Evolutionary conservation across 225 moss, liverwort and hornwort species (phyloP), one percentile per base, ranked within the genome.

Genomic region (Physcomitrellopsis africana): DNA sequence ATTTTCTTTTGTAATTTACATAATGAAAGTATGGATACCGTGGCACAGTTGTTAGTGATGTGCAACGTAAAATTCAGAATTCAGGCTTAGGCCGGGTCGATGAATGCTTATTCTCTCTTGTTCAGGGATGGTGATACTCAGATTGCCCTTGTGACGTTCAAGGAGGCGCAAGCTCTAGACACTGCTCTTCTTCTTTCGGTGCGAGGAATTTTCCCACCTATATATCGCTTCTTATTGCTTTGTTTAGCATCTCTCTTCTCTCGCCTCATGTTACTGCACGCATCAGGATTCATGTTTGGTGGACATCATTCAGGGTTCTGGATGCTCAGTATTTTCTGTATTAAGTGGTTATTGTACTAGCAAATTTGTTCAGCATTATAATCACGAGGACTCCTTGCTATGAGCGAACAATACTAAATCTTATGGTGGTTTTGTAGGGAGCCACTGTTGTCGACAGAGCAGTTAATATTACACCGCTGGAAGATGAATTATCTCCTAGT

Each of bases 151-250:
- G 97, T 96, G 37, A 94, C 97, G 9, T 97, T 97, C 65, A 94
- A 92, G 81, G 92, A 93, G 67, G 84, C 90, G 45, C 86, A 90
- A 42, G 93, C 97, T 10, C 83, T 94, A 18, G 93, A 97, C 12
- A 97, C 97, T 26, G 97, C 94, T 52, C 93, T 94, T 74, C 94
- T 97, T 41, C 90, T 97, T 68, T 91, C 94, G 77, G 96, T 97
- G 78, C 89, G 92, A 74, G 19, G 29, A 26, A 2, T 68, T 29
- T 6, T 10, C 13, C 22, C 7, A n/a, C 22, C 26, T 62, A 52
- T 12, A 32, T 16, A 58, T 19, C 68, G 3, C 59, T 17, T 19
- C 59, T 51, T 48, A 37, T 61, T 17, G 63, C 8, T 22, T 11
- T 75, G 7, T 45, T 76, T 37, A 74, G 26, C 17, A 14, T 15